Evolutionary conservation across 2,329 filamentous ascomycete species (phyloP).

Genomic region (Emericellopsis atlantica): DNA sequence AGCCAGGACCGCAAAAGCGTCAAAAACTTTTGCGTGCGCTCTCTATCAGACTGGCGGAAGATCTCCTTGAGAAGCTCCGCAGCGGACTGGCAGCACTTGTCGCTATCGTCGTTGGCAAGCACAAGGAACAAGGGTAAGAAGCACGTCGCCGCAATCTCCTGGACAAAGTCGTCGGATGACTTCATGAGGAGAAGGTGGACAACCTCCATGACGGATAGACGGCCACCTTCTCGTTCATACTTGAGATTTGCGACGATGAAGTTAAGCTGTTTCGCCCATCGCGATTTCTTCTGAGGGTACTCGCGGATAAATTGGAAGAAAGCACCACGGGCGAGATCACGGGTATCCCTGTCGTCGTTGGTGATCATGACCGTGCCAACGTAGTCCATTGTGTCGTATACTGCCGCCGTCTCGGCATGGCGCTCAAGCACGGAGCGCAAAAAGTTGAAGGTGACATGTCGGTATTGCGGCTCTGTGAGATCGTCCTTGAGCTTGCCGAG

Average conservation of each 20-base stretch:
- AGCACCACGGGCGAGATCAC: constrained; percentile 75
- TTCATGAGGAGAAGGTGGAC: constrained; percentile 79
- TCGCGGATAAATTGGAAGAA: constrained; percentile 93
- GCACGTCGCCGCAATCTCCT: constrained; percentile 68
- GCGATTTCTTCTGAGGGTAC: constrained; percentile 81
- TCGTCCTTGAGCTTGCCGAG: constrained; percentile 75
- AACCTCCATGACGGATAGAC: constrained; percentile 87
- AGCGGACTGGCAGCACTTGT: constrained; percentile 74
- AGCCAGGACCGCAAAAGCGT: constrained; percentile 63
- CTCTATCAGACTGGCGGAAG: constrained; percentile 65
- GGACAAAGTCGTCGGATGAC: constrained; percentile 67
- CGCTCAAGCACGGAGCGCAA: constrained; percentile 75
- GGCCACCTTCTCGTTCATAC: constrained; percentile 78
- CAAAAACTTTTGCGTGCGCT: constrained; percentile 59
- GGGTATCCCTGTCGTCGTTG: constrained; percentile 79
- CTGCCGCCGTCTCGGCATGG: constrained; percentile 70
- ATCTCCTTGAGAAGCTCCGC: constrained; percentile 68
- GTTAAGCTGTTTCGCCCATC: constrained; percentile 78
- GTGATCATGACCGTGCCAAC: constrained; percentile 90
- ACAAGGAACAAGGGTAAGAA: constrained; percentile 81
- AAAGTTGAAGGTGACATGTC: constrained; percentile 92
- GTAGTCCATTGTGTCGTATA: constrained; percentile 87
- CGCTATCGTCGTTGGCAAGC: constrained; percentile 77
- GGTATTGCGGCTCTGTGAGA: constrained; percentile 81
- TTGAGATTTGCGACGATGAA: constrained; percentile 87